Evolutionary conservation across 2,329 filamentous ascomycete genomes (phyloP), one percentile per base, ranked within the genome.

Genomic region (Didymella pomorum): DNA sequence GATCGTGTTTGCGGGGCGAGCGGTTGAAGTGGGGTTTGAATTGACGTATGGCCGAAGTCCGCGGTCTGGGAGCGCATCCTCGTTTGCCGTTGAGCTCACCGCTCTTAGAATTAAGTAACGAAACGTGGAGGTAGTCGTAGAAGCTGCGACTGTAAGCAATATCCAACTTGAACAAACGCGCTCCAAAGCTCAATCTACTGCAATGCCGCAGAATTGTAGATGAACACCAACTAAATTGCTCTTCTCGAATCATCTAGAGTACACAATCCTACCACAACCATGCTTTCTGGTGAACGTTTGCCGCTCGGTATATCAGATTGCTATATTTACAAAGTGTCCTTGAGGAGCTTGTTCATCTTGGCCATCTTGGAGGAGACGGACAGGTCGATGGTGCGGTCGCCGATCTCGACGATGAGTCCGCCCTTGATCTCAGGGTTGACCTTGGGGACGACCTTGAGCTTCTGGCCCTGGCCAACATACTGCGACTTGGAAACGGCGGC

Each of bases 311-410:
- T 61, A 60, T 54, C 56, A 55, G 56, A 51, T 60, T 56, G 53
- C 48, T 66, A 75, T 79, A 81, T 93, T 91, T 97, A 99, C 91
- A 99, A 85, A 81, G 90, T 86, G 83, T 99, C 95, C 72, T 87
- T 93, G 78, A 99, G 90, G 79, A 97, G 89, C 90, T 98, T 99
- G 92, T 99, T 99, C 87, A 99, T 92, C 88, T 93, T 96, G 79
- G 91, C 87, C 81, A 99, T 90, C 87, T 94, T 96, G 79, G 91
- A 85, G 48, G 94, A 94, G 76, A 99, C 93, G 81, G 90, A 95
- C 71, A 97, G 90, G 82, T 99, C 95, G 78, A 99, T 97, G 79
- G 94, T 98, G 78, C 94, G 91, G 86, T 98, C 94, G 75, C 93
- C 94, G 71, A 98, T 90, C 84, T 98, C 94, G 76, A 99, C 94